Base-by-base conservation (phyloP, 805 yeast species). In the Brettanomyces bruxellensis region DNA sequence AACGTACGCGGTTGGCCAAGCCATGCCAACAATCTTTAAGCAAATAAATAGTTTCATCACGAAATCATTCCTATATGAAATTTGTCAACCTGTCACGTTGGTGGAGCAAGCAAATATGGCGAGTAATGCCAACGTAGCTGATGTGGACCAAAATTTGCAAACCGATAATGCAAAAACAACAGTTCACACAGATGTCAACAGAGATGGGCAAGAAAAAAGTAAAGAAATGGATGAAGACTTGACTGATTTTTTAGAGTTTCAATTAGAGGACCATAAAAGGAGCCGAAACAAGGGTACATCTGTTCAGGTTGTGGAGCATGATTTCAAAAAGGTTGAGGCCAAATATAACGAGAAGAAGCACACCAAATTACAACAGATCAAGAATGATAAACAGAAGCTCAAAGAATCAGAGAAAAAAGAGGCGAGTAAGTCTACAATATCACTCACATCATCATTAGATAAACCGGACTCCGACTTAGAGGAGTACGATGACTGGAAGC, bases 401-500 rank as follows among this genome's bases (percentile, higher is more conserved):
- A 28, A 11, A 48, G 22, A 34, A 24, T 4, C 3, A 30, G 25
- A 18, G 13, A 2, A 11, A 28, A 12, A 25, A 36, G 30, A 30
- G 39, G 18, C 40, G 44, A 6, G 36, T 40, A 14, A 18, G 25
- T 40, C 38, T 9, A 12, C 13, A 14, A 25, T 25, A 13, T 8
- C 43, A 6, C 13, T 24, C 48, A 5, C n/a, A 14, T 12, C n/a
- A 13, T 38, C 50, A 3, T 13, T 13, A 12, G 23, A 22, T 11
- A 18, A 7, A 13, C n/a, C 45, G 11, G 45, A 46, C 35, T 53
- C 53, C 25, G 60, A 53, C 37, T 47, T 53, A 5, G 59, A 51
- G 23, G 74, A 68, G 14, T 76, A 72, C 34, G 75, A 70, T 12
- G 82, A 73, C 28, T 93, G 99, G 99, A 81, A 84, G 57, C 79